Evolutionary conservation across 139 green algal species (phyloP).

Genomic region (Diplosphaera chodatii): DNA sequence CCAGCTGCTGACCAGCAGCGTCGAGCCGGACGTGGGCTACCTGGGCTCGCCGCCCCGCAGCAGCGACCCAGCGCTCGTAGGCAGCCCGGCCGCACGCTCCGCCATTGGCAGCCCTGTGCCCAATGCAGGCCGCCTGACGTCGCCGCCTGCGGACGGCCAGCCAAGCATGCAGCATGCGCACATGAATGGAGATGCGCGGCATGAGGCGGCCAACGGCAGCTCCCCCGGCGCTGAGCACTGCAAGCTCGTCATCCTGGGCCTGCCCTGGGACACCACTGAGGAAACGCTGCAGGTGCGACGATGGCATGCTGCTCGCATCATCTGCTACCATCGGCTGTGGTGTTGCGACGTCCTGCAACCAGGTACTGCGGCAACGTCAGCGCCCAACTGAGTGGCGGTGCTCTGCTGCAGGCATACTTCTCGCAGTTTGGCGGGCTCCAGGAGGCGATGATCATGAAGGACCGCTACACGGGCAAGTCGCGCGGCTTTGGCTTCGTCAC

Average conservation of each 20-base stretch:
- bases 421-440: slow-evolving; percentile 53
- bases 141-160: no score
- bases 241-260: slow-evolving; percentile 62
- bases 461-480: slow-evolving; percentile 45
- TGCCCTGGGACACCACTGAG: slow-evolving; percentile 76
- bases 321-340: no score
- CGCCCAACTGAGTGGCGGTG: no score
- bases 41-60: neutral
- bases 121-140: neutral
- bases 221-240: neutral
- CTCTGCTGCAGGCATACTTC: slow-evolving; percentile 50
- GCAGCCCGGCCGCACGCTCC: neutral
- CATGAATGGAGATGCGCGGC: no score
- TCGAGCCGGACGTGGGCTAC: neutral
- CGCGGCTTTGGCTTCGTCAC: slow-evolving; percentile 68
- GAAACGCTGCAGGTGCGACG: slow-evolving; percentile 47
- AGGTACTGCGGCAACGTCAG: no score
- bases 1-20: neutral
- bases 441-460: slow-evolving; percentile 70
- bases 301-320: no score
- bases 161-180: no score
- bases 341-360: no score
- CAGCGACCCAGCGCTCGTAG: neutral
- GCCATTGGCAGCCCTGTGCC: neutral
- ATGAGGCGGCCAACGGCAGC: no score